Evolutionary conservation across 176 grass and related monocot genomes (phyloP), one percentile per base, ranked within the genome.

Genomic region (Bothriochloa decipiens): DNA sequence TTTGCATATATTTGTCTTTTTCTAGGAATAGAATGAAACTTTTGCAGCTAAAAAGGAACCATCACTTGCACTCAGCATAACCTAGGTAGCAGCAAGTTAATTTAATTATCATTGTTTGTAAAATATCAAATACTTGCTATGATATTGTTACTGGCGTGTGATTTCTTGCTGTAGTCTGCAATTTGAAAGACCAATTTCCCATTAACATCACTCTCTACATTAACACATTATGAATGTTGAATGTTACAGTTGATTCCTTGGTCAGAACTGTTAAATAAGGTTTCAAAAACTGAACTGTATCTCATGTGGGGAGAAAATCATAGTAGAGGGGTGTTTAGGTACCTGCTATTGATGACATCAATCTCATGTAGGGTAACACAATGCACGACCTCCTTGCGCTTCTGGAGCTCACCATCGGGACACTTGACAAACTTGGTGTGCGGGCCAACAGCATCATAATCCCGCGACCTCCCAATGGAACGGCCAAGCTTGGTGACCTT

Each of bases 341-440:
- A 96, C 96, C 96, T 83, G 87, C 93, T 99, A 83, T 99, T 96
- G 77, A 99, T 99, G 78, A 99, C 96, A 83, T 99, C 96, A 55
- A 99, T 99, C 86, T 99, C 96, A 81, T 96, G 96, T 58, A 96
- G 87, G 36, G 93, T 92, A 29, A 99, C 93, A 55, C 96, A 99
- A 60, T 99, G 96, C 81, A 99, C 93, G 3, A 99, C 93, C 88
- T 99, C 96, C 87, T 94, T 96, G 77, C 96, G 89, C 86, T 99
- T 99, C 86, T 99, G 93, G 18, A 99, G 83, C 81, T 99, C 96
- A 5, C 96, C 96, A 43, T 99, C 96, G 37, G 96, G 96, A 57
- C 96, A 99, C 71, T 91, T 90, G 17, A 99, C 84, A 15, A 96
- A 99, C 83, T 96, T 99, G 70, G 96, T 99, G 79, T 91, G 93